Evolutionary conservation across 177 flowering plant species (phyloP).

Genomic region (Vitis hybrid): DNA sequence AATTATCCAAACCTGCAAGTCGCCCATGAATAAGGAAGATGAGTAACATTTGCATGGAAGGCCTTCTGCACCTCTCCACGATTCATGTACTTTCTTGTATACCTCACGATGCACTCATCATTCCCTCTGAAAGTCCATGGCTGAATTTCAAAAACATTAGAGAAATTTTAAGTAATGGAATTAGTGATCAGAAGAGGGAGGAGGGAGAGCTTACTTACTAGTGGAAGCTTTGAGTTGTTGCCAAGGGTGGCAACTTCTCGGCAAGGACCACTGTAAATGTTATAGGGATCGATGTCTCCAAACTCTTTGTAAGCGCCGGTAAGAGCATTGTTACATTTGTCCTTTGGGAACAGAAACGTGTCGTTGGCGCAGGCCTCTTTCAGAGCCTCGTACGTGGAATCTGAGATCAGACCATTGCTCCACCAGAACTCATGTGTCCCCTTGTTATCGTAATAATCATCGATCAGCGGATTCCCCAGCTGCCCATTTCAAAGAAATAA

Average conservation of each 20-base stretch:
- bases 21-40: constrained; percentile 21
- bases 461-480: constrained; percentile 32
- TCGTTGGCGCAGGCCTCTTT: constrained; percentile 11
- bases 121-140: constrained; percentile 31
- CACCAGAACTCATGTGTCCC: constrained; percentile 36
- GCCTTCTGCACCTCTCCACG: constrained; percentile 31
- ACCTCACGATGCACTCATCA: constrained; percentile 26
- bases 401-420: constrained; percentile 39
- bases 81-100: constrained; percentile 28
- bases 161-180: no score
- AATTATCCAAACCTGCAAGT: constrained; percentile 29
- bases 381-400: constrained; percentile 21
- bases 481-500: constrained; percentile 1
- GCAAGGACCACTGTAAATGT: constrained; percentile 29
- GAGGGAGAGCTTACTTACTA: constrained; percentile 6
- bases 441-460: constrained; percentile 24
- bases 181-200: no score
- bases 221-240: constrained; percentile 6
- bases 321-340: constrained; percentile 17
- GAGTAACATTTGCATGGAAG: constrained; percentile 31
- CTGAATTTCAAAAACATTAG: constrained; percentile 7
- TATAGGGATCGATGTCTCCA: constrained; percentile 35
- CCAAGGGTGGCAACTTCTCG: neutral
- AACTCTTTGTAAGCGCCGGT: constrained; percentile 10
- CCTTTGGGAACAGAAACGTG: constrained; percentile 14